Conservation (phyloP, 2,329 filamentous ascomycete genomes). For the Botryotinia calthae region DNA sequence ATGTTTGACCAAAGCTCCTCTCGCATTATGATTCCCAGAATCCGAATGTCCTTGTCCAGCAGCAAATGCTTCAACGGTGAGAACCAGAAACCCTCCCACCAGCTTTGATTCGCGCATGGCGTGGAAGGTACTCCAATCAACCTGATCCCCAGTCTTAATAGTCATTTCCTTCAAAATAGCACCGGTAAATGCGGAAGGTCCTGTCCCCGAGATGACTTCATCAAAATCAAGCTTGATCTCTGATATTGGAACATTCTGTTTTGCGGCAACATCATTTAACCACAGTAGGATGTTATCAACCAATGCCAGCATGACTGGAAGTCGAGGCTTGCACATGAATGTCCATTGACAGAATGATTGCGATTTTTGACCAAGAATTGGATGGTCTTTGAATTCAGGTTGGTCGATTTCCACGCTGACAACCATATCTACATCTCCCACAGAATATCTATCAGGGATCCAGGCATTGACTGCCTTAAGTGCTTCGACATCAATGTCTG, state of each 20-base stretch:
- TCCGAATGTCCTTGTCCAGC: constrained; percentile 72
- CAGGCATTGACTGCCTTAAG: constrained; percentile 52
- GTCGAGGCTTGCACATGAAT: constrained; percentile 65
- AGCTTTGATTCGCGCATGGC: constrained; percentile 64
- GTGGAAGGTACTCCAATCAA: constrained; percentile 66
- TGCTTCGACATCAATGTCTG: constrained; percentile 58
- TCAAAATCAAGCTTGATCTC: constrained; percentile 68
- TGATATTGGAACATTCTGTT: constrained; percentile 57
- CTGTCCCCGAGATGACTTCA: constrained; percentile 70
- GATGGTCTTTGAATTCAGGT: constrained; percentile 60
- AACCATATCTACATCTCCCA: constrained; percentile 66
- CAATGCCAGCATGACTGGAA: constrained; percentile 65
- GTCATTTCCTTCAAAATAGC: constrained; percentile 66
- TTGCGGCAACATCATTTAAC: constrained; percentile 57
- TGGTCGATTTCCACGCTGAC: constrained; percentile 71
- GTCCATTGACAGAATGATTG: constrained; percentile 75
- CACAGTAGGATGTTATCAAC: constrained; percentile 67
- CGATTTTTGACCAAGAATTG: constrained; percentile 65
- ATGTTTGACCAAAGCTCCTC: constrained; percentile 67
- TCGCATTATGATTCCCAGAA: constrained; percentile 66
- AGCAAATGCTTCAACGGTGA: constrained; percentile 70
- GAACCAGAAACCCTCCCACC: constrained; percentile 61
- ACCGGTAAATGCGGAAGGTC: constrained; percentile 66
- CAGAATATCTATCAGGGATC: constrained; percentile 60
- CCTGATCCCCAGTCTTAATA: constrained; percentile 42